These are phyloP conservation scores for Annona cherimola DNA, from an alignment of 164 flowering plant species.

Conservation along the genomic window DNA sequence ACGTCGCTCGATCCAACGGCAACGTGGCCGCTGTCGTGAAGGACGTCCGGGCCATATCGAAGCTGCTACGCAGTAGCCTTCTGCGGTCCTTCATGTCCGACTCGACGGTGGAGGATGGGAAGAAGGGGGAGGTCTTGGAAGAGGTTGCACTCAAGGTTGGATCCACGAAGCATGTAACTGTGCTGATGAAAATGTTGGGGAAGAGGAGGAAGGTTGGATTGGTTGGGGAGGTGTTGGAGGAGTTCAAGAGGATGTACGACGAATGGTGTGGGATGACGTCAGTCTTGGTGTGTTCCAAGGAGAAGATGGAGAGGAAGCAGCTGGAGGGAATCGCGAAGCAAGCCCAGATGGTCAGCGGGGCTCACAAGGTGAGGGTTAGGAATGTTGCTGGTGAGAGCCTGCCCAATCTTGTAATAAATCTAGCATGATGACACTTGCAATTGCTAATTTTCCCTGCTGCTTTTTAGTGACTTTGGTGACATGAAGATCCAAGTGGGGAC, in stretches of 20 bases:
- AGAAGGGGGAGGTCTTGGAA: conserved; percentile 36
- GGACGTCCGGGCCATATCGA: conserved; percentile 40
- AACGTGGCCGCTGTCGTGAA: conserved; percentile 22
- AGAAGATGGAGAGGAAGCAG: conserved; percentile 32
- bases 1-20: conserved; percentile 33
- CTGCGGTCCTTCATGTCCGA: conserved; percentile 22
- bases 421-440: neutral
- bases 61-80: conserved; percentile 23
- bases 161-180: conserved; percentile 38
- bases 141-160: conserved; percentile 33
- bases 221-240: conserved; percentile 44
- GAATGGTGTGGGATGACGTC: conserved; percentile 38
- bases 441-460: too few species aligned
- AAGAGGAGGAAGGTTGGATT: conserved; percentile 36
- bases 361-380: conserved; percentile 24
- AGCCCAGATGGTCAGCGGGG: conserved; percentile 21
- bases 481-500: neutral
- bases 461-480: too few species aligned
- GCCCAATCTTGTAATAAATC: neutral
- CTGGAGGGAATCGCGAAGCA: conserved; percentile 32
- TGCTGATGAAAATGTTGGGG: conserved; percentile 46
- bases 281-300: conserved; percentile 29
- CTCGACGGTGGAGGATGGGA: conserved; percentile 22
- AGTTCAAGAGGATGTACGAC: conserved; percentile 48
- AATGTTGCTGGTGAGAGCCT: conserved; percentile 9